Evolutionary conservation across 2,329 filamentous ascomycete genomes (phyloP), one percentile per base, ranked within the genome.

Genomic region (Trichoderma brevicompactum): DNA sequence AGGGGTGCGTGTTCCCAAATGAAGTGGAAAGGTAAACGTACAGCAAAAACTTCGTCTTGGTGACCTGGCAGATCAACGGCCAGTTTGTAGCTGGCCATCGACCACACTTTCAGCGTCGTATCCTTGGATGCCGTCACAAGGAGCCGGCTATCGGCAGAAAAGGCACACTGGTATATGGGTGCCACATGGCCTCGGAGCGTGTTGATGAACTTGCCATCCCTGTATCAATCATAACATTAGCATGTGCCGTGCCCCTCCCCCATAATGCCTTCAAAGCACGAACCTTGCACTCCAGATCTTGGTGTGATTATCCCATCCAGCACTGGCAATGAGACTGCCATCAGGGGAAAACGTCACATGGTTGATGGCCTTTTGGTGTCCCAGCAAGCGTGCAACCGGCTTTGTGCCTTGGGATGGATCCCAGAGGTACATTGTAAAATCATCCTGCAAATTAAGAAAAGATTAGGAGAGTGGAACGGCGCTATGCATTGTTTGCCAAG

Each of bases 381-480:
- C 95, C n/a, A 92, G 79, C 79, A 98, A 85, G 40, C 93, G 85
- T n/a, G 92, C 90, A 3, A 98, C 82, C 0, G 94, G 94, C 76
- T 98, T 97, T 7, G 83, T 91, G 4, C 89, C 89, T 66, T 84
- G 78, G 9, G 88, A 83, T 0, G 94, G 94, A 67, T 96, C 92
- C 94, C 94, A 99, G 7, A 99, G 84, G 75, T 93, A 97, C 85
- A 99, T 94, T 6, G 94, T 97, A 76, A 94, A 96, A 77, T 99
- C 95, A 74, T 98, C 95, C 59, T 56, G 40, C 36, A 32, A 12
- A 28, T 23, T 9, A 6, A 46, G 8, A 43, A 23, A 28, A 15
- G 28, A 34, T 49, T 28, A 65, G 43, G 10, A 7, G 40, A 32
- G 8, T 5, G 17, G 15, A 41, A 13, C 52, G 43, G 32, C 17